Evolutionary conservation across 495 filamentous ascomycete genomes (phyloP), one percentile per base, ranked within the genome.

Genomic region (Neurospora pannonica): DNA sequence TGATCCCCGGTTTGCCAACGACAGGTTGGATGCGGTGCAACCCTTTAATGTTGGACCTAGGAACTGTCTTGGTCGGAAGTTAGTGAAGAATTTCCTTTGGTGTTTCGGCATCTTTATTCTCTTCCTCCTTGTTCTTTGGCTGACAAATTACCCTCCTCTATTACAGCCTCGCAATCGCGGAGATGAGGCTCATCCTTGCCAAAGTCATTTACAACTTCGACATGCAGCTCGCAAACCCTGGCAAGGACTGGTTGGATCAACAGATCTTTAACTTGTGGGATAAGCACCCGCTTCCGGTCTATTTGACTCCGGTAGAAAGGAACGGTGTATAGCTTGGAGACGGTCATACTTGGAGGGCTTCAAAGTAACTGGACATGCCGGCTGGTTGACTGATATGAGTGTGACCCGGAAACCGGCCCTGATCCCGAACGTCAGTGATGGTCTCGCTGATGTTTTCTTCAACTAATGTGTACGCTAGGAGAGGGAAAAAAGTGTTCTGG

Each of bases 1-100:
- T 0, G 78, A 84, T 54, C 43, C 77, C 8, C 73, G 76, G 62
- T 89, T 84, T 75, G 78, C 76, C 9, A 75, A 80, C 36, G 89
- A 92, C 75, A 75, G 80, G 8, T 74, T 80, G 34, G 83, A 84
- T 15, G 84, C 83, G 9, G 77, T 86, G 31, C 84, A 87, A 69
- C 86, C 88, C 13, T 91, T 90, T 72, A 82, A 82, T 43, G 21
- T 83, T 39, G 89, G 89, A 0, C 87, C 86, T 13, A 76, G 89
- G 46, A 87, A 88, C 75, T 90, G 89, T 73, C 81, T 89, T 62
- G 89, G 88, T 37, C 81, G 83, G 76, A 87, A 86, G 88, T 90
- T 78, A 79, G 87, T 84, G 36, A 34, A 62, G 13, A 15, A 3
- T 54, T 13, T 13, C 21, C 46, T 54, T 21, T 24, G 21, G 10